Evolutionary conservation across 345 rosid genomes (phyloP).

Genomic region (Gossypium stocksii): DNA sequence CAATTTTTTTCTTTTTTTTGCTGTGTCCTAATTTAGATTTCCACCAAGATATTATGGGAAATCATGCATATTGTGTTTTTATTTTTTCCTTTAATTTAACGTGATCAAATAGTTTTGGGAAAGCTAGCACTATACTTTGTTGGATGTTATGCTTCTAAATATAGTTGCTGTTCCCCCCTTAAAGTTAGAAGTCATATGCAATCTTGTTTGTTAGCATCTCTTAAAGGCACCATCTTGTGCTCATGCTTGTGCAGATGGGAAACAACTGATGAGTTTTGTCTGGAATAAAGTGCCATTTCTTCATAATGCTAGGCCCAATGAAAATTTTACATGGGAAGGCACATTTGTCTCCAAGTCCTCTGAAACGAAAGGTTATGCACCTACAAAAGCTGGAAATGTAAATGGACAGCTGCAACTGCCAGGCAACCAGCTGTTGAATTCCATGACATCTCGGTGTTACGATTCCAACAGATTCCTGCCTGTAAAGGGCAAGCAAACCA

Average conservation of each 20-base stretch:
- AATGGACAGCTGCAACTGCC: conserved; percentile 36
- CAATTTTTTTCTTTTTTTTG: too few relatives aligned
- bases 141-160: neutral
- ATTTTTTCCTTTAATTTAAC: too few relatives aligned
- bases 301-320: conserved; percentile 34
- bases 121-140: neutral
- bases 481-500: conserved; percentile 31
- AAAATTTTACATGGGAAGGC: conserved; percentile 43
- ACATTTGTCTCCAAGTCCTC: conserved; percentile 38
- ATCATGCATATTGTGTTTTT: too few relatives aligned
- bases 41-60: neutral
- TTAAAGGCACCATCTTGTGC: conserved; percentile 10
- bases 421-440: conserved; percentile 30
- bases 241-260: conserved; percentile 51
- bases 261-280: conserved; percentile 51
- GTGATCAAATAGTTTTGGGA: neutral
- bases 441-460: conserved; percentile 22
- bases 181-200: neutral
- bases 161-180: neutral
- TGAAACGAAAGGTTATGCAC: conserved; percentile 44
- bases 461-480: conserved; percentile 41
- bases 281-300: conserved; percentile 47
- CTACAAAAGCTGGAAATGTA: conserved; percentile 39
- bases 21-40: neutral
- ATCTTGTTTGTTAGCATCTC: neutral